phyloP scores from a whole-genome alignment of 768 basidiomycete genomes.

The Ephemerocybe angulata region DNA sequence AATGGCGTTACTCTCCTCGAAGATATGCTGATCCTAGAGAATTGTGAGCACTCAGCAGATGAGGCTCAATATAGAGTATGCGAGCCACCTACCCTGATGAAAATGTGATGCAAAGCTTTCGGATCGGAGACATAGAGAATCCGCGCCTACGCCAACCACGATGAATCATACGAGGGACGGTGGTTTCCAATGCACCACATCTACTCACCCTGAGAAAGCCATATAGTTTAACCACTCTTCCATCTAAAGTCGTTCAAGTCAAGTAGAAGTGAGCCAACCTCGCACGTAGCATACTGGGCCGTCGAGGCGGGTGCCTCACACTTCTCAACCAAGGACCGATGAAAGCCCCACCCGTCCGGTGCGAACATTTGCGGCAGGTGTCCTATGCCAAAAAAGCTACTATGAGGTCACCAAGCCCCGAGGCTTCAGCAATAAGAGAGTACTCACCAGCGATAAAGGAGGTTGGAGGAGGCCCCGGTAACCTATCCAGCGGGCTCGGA shows the following conservation, averaged over 20 bases:
- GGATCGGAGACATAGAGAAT: conserved; percentile 45
- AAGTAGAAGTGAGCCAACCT: no score
- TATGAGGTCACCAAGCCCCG: not conserved
- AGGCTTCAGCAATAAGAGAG: not conserved
- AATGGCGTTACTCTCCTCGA: conserved; percentile 12
- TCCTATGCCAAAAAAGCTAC: conserved; percentile 20
- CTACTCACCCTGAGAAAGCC: no score
- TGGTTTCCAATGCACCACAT: no score
- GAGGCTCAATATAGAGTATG: not conserved
- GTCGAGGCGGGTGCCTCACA: no score
- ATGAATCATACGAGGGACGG: no score
- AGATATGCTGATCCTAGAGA: conserved; percentile 28
- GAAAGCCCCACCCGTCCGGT: conserved; percentile 34
- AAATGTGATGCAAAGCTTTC: conserved; percentile 41
- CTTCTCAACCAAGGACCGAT: conserved; percentile 27
- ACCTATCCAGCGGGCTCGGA: no score
- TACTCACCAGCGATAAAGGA: not conserved
- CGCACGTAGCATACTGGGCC: no score
- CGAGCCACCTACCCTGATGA: conserved; percentile 33
- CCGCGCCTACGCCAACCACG: no score
- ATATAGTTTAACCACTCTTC: no score
- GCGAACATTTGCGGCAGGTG: conserved; percentile 32
- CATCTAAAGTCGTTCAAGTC: no score
- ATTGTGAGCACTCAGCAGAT: not conserved
- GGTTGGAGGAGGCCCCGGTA: no score